Evolutionary conservation across 257 asterid genomes (phyloP).

Genomic region (Capsicum rhomboideum): DNA sequence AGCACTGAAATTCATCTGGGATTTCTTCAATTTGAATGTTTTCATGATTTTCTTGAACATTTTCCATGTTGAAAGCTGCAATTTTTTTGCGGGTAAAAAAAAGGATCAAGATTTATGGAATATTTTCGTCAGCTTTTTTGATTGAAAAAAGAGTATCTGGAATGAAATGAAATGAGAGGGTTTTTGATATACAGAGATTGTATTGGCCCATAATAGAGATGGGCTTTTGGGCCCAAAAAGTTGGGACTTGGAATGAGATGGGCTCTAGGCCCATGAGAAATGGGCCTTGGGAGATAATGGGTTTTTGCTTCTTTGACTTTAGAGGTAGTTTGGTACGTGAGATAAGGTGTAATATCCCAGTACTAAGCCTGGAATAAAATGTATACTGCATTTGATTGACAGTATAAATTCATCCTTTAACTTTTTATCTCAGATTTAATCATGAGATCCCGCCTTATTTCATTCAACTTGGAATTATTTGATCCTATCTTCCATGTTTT

Average conservation of each 20-base stretch:
- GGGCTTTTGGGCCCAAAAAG: neutral
- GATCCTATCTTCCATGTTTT: no score
- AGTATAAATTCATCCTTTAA: no score
- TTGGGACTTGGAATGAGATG: neutral
- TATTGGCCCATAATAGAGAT: neutral
- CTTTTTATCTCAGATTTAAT: no score
- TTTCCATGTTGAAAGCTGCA: constrained; percentile 24
- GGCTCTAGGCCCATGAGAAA: neutral
- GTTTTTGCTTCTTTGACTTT: neutral
- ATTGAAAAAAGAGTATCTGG: neutral
- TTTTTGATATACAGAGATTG: neutral
- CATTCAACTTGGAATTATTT: no score
- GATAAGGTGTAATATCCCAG: no score
- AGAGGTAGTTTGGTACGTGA: no score
- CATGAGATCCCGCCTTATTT: no score
- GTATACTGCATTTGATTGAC: no score
- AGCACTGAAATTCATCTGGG: constrained; percentile 53
- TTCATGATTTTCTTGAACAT: constrained; percentile 3
- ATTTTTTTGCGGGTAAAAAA: neutral
- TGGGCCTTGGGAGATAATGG: neutral
- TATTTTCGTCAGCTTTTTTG: neutral
- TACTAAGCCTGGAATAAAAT: no score
- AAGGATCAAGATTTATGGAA: neutral
- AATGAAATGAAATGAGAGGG: neutral
- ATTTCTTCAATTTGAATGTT: constrained; percentile 27